Evolutionary conservation across 1,284 basidiomycete genomes (phyloP).

Genomic region (Puccinia novopanici): DNA sequence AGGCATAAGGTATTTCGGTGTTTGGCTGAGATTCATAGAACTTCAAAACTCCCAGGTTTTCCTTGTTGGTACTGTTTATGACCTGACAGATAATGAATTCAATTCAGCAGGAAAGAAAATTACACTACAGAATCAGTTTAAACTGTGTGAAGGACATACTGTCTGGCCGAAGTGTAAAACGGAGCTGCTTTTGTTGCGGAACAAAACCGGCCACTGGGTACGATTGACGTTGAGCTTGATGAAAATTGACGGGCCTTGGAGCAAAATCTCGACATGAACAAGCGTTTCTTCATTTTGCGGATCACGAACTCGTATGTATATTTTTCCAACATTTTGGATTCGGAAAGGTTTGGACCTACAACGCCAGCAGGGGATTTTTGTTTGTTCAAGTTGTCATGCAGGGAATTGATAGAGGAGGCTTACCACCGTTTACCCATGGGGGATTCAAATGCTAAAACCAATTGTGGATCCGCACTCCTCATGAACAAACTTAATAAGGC

Average conservation of each 20-base stretch:
- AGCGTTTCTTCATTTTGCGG: slow-evolving; percentile 35
- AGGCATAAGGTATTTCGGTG: slow-evolving; percentile 42
- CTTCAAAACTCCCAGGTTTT: slow-evolving; percentile 20
- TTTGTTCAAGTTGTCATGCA: neutral
- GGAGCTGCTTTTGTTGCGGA: slow-evolving; percentile 50
- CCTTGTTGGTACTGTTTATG: slow-evolving; percentile 20
- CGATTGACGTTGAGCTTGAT: slow-evolving; percentile 48
- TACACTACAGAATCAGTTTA: neutral
- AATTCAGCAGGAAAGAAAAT: neutral
- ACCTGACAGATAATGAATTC: slow-evolving; percentile 15
- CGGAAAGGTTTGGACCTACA: slow-evolving; percentile 49
- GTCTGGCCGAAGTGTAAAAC: slow-evolving; percentile 49
- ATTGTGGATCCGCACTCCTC: slow-evolving; percentile 44
- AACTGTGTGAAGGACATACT: slow-evolving; percentile 6
- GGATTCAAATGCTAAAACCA: slow-evolving; percentile 47
- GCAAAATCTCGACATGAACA: slow-evolving; percentile 42
- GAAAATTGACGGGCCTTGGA: slow-evolving; percentile 50
- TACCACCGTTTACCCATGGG: slow-evolving; percentile 44
- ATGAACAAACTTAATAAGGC: slow-evolving; percentile 45
- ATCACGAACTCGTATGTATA: slow-evolving; percentile 41
- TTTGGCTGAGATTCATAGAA: slow-evolving; percentile 42
- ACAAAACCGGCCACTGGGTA: slow-evolving; percentile 46
- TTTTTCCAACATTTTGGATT: slow-evolving; percentile 51
- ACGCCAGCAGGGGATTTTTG: neutral
- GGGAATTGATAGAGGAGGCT: neutral